Percentiles rank a stretch among this genome's conserved stretches.
Evolutionary conservation across 345 rosid genomes (phyloP).

Genomic region (Gossypium rotundifolium): DNA sequence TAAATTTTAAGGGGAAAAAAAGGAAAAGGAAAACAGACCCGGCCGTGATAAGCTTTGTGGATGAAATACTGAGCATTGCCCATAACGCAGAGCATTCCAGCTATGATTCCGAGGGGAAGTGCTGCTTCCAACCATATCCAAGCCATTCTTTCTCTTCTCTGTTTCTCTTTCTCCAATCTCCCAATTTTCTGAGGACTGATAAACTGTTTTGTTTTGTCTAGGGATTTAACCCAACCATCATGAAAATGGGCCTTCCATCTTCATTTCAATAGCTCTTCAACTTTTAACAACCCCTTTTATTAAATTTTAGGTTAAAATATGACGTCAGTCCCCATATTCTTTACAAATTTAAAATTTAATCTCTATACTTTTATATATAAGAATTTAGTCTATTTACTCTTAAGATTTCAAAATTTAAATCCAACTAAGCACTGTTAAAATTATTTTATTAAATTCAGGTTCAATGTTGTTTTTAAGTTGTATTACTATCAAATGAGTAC

Average conservation of each 20-base stretch:
- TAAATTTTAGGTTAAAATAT: too few species aligned
- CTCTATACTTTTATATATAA: too few species aligned
- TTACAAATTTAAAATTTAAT: too few species aligned
- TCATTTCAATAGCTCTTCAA: not conserved
- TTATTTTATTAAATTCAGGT: too few species aligned
- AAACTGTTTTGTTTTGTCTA: not conserved
- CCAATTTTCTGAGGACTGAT: not conserved
- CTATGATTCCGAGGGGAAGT: constrained; percentile 87
- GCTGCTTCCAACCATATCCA: constrained; percentile 77
- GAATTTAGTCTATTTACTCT: too few species aligned
- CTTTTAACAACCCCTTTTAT: too few species aligned
- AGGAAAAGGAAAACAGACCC: constrained; percentile 31
- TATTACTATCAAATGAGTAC: too few species aligned
- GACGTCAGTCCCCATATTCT: too few species aligned
- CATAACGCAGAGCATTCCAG: constrained; percentile 77
- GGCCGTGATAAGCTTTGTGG: constrained; percentile 86
- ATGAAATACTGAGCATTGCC: constrained; percentile 89
- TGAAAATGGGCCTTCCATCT: not conserved
- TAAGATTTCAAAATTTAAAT: too few species aligned
- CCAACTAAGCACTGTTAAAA: too few species aligned
- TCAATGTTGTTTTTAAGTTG: too few species aligned
- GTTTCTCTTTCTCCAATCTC: not conserved
- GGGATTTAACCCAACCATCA: not conserved
- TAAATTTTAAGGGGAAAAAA: not conserved
- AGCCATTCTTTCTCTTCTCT: constrained; percentile 26